Evolutionary conservation across 192 early-diverging fungal genomes (phyloP).

Genomic region (Umbelopsis sp.): DNA sequence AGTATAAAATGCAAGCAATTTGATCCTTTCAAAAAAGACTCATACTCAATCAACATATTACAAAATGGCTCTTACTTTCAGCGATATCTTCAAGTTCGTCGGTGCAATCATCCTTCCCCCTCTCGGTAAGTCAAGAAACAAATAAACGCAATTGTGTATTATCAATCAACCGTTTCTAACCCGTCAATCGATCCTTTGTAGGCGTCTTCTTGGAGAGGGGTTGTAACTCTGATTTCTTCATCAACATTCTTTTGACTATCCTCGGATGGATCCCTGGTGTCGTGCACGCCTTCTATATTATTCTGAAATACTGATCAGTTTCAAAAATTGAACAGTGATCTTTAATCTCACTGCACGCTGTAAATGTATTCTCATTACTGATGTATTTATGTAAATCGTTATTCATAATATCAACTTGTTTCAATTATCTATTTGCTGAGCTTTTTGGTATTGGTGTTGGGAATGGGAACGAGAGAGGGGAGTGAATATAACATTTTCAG

Average conservation of each 20-base stretch:
- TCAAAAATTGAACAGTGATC: too few species aligned
- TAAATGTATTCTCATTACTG: too few species aligned
- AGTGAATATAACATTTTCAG: too few species aligned
- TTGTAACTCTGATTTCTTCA: conserved; percentile 56
- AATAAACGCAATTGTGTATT: conserved; percentile 55
- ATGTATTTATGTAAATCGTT: conserved; percentile 1
- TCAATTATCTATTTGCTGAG: too few species aligned
- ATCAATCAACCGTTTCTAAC: conserved; percentile 52
- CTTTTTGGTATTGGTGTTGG: too few species aligned
- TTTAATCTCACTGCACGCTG: too few species aligned
- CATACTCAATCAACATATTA: background rate
- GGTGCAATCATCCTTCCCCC: conserved; percentile 52
- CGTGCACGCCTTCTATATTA: conserved; percentile 14
- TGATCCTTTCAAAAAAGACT: background rate
- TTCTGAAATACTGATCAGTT: conserved; percentile 5
- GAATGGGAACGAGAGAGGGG: too few species aligned
- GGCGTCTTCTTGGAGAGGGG: conserved; percentile 55
- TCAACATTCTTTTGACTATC: conserved; percentile 72
- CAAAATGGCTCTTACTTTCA: conserved; percentile 48
- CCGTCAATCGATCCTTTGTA: background rate
- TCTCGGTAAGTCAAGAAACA: conserved; percentile 48
- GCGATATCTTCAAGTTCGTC: conserved; percentile 53
- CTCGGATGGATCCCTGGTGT: conserved; percentile 70
- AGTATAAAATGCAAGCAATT: background rate
- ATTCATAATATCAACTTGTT: background rate